A percentile compares a stretch with the other conserved stretches of the same genome.
Conservation (phyloP, 2,329 filamentous ascomycete species). For the Fusarium avenaceum region DNA sequence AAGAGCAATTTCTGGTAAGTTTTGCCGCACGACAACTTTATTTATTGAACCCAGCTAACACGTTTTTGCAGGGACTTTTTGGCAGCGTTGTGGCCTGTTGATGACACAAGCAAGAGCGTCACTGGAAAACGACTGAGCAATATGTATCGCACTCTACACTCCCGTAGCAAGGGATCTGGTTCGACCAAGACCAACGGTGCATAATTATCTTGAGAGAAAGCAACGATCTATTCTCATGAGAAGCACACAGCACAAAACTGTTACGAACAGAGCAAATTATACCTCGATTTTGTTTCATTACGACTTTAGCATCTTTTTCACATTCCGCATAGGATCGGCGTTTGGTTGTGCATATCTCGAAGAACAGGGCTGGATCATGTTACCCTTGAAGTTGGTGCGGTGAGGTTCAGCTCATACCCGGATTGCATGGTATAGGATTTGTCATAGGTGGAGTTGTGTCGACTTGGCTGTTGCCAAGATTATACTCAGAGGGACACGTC, state of each 20-base stretch:
- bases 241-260: constrained; percentile 9
- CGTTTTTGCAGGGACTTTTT: constrained; percentile 57
- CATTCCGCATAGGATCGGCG: constrained; percentile 49
- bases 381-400: constrained; percentile 34
- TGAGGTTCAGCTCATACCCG: constrained; percentile 48
- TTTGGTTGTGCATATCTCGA: constrained; percentile 46
- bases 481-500: constrained; percentile 29
- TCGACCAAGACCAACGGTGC: constrained; percentile 53
- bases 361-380: constrained; percentile 44
- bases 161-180: constrained; percentile 52
- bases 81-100: constrained; percentile 62
- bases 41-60: constrained; percentile 41
- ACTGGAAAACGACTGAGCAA: constrained; percentile 60
- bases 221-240: constrained; percentile 3
- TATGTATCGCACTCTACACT: constrained; percentile 60
- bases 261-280: constrained; percentile 36
- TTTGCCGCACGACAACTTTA: constrained; percentile 7
- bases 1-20: constrained; percentile 66
- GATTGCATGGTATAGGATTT: constrained; percentile 50
- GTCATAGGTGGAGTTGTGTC: constrained; percentile 44
- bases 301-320: constrained; percentile 42
- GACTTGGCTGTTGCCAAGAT: constrained; percentile 33
- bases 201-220: constrained; percentile 33
- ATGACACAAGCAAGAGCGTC: constrained; percentile 60
- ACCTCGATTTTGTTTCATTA: constrained; percentile 39